Base-by-base conservation (phyloP, 148 eudicot species). In the Silene uniflora region DNA sequence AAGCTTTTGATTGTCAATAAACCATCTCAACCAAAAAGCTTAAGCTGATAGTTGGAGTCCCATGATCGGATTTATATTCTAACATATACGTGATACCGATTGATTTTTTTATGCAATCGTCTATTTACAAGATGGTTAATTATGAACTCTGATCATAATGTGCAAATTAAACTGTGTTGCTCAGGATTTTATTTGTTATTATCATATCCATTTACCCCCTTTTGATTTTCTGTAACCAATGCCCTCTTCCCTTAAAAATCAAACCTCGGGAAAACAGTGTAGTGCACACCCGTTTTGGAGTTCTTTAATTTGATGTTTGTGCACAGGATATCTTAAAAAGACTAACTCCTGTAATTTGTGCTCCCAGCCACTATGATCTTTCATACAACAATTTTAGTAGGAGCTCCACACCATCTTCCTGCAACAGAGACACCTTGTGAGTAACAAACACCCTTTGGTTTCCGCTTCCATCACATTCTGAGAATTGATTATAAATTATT, bases 381-480 rank as follows among this genome's bases (percentile, higher is more conserved):
- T 90, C 93, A 10, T 90, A 88, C 84, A 88, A 90, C 68, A 86
- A 85, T 42, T 86, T 90, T 65, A 73, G 64, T 23, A 74, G 56
- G 74, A 67, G 68, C 58, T 75, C 83, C 29, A 84, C 44, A 47
- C 77, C 85, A 12, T 5, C 83, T 66, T 47, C 75, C 72, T 87
- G 90, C 83, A 74, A 59, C 69, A 75, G 3, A 24, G 84, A 76
- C 7, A 76, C 75, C 58, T 62, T 86, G 91, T 88, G 73, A 81
- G 90, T 71, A 65, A 66, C 42, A 65, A 39, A 66, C 42, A 23
- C 21, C 21, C 46, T 17, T 56, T 72, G 32, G 32, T 39, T 39
- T 69, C 35, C 14, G 70, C 29, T 55, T 49, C 70, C 23, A 23
- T 54, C 71, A 49, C 16, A 55, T 68, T 73, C 16, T 64, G 13